These are phyloP conservation scores for Erodium trifolium DNA, from an alignment of 441 rosid genomes.

Conservation along the genomic window DNA sequence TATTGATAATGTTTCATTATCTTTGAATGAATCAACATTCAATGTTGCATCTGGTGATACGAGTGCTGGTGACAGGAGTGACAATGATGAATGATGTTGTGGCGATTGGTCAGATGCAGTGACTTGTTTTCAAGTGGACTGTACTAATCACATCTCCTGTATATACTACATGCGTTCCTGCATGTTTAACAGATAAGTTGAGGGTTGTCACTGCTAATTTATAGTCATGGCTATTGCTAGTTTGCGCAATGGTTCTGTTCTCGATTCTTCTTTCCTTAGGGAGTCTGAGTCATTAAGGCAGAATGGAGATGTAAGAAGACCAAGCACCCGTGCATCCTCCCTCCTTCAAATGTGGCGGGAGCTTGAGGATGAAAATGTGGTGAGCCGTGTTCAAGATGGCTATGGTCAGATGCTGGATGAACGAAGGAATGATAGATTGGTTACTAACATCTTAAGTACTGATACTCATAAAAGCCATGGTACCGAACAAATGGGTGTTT, in stretches of 20 bases:
- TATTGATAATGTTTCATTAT: not conserved
- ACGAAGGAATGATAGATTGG: conserved; percentile 32
- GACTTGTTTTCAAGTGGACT: not conserved
- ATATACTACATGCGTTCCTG: conserved; percentile 25
- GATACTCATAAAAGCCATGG: conserved; percentile 33
- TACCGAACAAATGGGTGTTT: conserved; percentile 21
- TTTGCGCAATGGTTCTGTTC: conserved; percentile 59
- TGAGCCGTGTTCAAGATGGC: conserved; percentile 47
- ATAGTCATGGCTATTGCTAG: conserved; percentile 73
- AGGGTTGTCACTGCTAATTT: conserved; percentile 1
- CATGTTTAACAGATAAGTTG: conserved; percentile 6
- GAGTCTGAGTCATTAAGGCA: conserved; percentile 54
- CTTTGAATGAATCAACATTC: not conserved
- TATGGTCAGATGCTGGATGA: conserved; percentile 35
- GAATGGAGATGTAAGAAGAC: conserved; percentile 43
- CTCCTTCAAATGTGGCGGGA: conserved; percentile 83
- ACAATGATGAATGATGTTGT: conserved; percentile 1
- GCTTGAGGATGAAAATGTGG: conserved; percentile 73
- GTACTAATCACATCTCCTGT: conserved; percentile 20
- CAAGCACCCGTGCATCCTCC: conserved; percentile 62
- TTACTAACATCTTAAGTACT: conserved; percentile 28
- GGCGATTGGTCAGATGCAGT: not conserved
- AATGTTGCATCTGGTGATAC: not conserved
- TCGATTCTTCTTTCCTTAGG: conserved; percentile 59
- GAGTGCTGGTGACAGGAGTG: not conserved